Conservation (phyloP, 2,329 filamentous ascomycete genomes). For the Colletotrichum lini region DNA sequence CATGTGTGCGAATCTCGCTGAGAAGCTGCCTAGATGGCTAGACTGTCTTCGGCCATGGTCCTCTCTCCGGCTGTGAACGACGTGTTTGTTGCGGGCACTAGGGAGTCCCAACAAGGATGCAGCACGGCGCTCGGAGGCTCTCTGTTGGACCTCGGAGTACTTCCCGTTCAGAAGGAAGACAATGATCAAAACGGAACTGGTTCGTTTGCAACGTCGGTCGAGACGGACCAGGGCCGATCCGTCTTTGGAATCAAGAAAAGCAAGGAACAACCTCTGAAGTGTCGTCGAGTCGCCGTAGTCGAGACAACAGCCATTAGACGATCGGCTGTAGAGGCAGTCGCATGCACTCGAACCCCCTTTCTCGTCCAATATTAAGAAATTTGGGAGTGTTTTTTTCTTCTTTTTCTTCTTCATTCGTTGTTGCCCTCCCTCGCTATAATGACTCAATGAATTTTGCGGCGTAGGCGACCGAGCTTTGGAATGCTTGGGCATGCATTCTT, state of each 20-base stretch:
- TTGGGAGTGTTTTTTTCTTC: not conserved
- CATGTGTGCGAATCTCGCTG: not conserved
- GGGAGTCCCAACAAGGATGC: not conserved
- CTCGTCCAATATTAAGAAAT: not conserved
- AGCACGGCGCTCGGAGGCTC: slow-evolving; percentile 6
- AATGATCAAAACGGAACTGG: slow-evolving; percentile 8
- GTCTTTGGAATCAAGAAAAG: slow-evolving; percentile 17
- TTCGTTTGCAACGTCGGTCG: slow-evolving; percentile 4
- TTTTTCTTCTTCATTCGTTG: not conserved
- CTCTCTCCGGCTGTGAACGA: slow-evolving; percentile 1
- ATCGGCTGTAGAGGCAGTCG: slow-evolving; percentile 1
- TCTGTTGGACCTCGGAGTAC: slow-evolving; percentile 19
- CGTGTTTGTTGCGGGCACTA: not conserved
- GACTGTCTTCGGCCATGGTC: not conserved
- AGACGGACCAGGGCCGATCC: slow-evolving; percentile 28
- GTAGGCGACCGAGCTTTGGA: slow-evolving; percentile 1
- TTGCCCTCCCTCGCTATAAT: slow-evolving; percentile 10
- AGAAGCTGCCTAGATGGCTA: not conserved
- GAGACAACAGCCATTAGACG: not conserved
- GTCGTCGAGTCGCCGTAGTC: not conserved
- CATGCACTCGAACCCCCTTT: not conserved
- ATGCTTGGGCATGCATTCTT: not conserved
- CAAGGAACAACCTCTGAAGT: slow-evolving; percentile 11
- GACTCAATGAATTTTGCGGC: not conserved
- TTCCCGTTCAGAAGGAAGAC: slow-evolving; percentile 17